phyloP scores from a whole-genome alignment of 345 rosid species.

The Rubroshorea leprosula region DNA sequence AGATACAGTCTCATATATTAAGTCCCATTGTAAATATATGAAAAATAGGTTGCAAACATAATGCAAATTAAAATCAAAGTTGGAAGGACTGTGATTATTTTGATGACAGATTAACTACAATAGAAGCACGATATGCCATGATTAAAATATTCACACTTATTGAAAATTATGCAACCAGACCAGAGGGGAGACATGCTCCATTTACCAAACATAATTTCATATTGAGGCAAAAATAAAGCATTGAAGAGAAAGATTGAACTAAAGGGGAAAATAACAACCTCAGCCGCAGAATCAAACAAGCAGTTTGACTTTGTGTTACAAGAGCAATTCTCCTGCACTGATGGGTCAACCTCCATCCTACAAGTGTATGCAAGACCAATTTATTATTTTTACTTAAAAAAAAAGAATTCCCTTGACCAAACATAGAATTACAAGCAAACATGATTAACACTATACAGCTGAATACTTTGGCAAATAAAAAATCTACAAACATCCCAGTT shows the following conservation, averaged over 20 bases:
- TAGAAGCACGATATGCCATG: no score
- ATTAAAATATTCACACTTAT: no score
- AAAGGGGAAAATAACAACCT: conserved; percentile 30
- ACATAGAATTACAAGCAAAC: neutral
- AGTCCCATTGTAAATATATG: no score
- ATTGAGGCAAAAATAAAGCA: neutral
- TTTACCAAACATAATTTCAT: no score
- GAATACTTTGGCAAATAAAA: neutral
- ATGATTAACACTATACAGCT: neutral
- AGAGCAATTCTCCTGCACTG: conserved; percentile 26
- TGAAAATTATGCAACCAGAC: no score
- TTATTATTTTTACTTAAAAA: neutral
- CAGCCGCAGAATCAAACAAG: conserved; percentile 17
- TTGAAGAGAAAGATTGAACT: neutral
- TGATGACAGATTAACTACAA: no score
- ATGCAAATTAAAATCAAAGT: no score
- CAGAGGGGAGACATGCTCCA: no score
- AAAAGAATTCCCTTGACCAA: neutral
- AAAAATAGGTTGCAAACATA: no score
- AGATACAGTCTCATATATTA: no score
- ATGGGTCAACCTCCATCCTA: conserved; percentile 31
- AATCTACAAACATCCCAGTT: no score
- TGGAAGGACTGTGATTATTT: no score
- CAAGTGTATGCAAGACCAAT: conserved; percentile 6
- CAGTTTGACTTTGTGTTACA: conserved; percentile 25